Evolutionary conservation across 2,329 filamentous ascomycete genomes (phyloP), one percentile per base, ranked within the genome.

Genomic region (Hymenoscyphus occultus): DNA sequence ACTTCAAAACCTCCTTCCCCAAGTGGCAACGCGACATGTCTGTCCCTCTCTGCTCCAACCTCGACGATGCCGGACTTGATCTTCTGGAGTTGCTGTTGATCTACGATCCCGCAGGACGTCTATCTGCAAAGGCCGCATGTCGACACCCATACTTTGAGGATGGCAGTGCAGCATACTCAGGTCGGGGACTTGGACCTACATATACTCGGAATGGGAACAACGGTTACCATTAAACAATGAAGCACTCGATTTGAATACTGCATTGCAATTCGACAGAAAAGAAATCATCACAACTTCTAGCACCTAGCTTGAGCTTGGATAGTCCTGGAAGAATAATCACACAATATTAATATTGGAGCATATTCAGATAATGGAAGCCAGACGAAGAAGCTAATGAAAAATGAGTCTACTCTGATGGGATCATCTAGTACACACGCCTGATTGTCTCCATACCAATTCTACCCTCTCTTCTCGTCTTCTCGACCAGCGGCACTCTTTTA

Each of bases 1-100:
- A 97, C 78, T 97, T 93, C 84, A 97, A 97, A 79, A 78, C 90
- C 35, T 93, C 91, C 2, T 97, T 97, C 79, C 93, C 93, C 70
- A 96, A 96, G 80, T 97, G 93, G 93, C 83, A 84, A 72, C 87
- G 91, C 64, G 89, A 93, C 74, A 82, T 85, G 65, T 82, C 84
- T 31, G 81, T 82, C 59, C 80, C 85, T 35, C 82, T 95, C 42
- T 91, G 93, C 73, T 84, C 86, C 56, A 89, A 84, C 62, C 84
- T 97, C 58, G 91, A 96, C 70, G 86, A 90, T 1, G 78, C 83
- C 31, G 90, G 90, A 31, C 81, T 91, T 13, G 87, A 92, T 64
- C 82, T 92, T 31, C 78, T 88, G 13, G 85, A 88, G 74, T 79
- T 81, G 74, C 86, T 96, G 80, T 86, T 97, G 54, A 88, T 93